Evolutionary conservation across 2,329 filamentous ascomycete genomes (phyloP), one percentile per base, ranked within the genome.

Genomic region (Zarea fungicola): DNA sequence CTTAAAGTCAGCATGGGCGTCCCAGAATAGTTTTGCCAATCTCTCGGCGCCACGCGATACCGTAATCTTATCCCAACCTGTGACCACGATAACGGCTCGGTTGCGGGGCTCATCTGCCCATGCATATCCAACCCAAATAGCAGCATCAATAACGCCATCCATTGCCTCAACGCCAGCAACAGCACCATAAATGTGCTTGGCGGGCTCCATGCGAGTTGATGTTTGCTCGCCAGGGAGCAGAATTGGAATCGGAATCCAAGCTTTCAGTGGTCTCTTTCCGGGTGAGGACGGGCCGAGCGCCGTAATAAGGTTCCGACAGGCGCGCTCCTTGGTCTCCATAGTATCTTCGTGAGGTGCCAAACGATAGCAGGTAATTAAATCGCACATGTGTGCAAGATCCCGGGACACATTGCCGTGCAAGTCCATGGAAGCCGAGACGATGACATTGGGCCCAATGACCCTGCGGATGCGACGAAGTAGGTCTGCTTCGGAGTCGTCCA

Each of bases 21-120:
- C 62, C 76, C 76, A 79, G 54, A 78, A 77, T 1, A 65, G 53
- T 2, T 55, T 58, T 8, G 76, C 74, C 6, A 79, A 58, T 22
- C 61, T 63, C 57, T 76, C 67, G 0, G 75, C 74, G 3, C 70
- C 69, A 1, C 51, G 51, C 0, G 62, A 57, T 2, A 75, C 65
- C 0, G 63, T 61, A 2, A 58, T 52, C 42, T 65, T 53, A 37
- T 76, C 65, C 75, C 75, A 77, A 10, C 76, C 76, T 0, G 75
- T 78, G 1, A 74, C 73, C 5, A 78, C 66, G 3, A 78, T 67
- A 2, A 61, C 71, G 0, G 74, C 76, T 6, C 71, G 66, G 50
- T 78, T 76, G 18, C 76, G 66, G 19, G 73, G 73, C 56, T 77
- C 75, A 51, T 79, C 76, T 0, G 76, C 76, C 76, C 76, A 78